These are phyloP conservation scores for Spathaspora passalidarum DNA, from an alignment of 805 yeast species.

Conservation along the genomic window DNA sequence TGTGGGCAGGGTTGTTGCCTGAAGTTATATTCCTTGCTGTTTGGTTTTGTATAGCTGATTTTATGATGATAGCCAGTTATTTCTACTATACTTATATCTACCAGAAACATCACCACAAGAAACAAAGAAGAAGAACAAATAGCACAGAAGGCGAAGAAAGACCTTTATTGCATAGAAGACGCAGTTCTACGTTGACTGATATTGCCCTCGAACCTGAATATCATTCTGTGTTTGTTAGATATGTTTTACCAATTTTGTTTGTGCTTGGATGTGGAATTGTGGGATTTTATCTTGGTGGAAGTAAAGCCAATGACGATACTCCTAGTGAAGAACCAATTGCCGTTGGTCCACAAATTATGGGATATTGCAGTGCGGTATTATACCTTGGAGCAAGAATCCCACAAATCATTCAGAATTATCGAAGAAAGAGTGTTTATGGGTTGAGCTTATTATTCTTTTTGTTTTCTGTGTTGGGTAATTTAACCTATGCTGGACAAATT, in stretches of 20 bases:
- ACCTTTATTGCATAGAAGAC: slow-evolving; percentile 30
- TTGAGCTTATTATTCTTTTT: slow-evolving; percentile 78
- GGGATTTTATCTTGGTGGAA: slow-evolving; percentile 55
- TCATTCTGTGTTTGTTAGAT: slow-evolving; percentile 47
- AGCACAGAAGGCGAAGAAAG: slow-evolving; percentile 4
- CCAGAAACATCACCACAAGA: slow-evolving; percentile 32
- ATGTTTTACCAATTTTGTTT: slow-evolving; percentile 56
- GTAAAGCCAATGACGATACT: slow-evolving; percentile 17
- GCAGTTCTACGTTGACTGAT: slow-evolving; percentile 52
- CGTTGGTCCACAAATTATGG: slow-evolving; percentile 63
- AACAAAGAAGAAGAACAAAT: slow-evolving; percentile 7
- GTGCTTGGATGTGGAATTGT: slow-evolving; percentile 60
- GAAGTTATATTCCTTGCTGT: slow-evolving; percentile 66
- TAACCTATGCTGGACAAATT: slow-evolving; percentile 74
- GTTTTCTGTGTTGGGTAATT: slow-evolving; percentile 70
- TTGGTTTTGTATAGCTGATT: slow-evolving; percentile 77
- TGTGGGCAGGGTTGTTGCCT: slow-evolving; percentile 69
- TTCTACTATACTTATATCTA: slow-evolving; percentile 51
- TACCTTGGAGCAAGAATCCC: slow-evolving; percentile 78
- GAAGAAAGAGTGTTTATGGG: slow-evolving; percentile 78
- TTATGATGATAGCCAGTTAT: slow-evolving; percentile 54
- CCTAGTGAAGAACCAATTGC: slow-evolving; percentile 26
- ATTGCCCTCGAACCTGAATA: slow-evolving; percentile 46
- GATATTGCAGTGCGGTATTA: slow-evolving; percentile 65
- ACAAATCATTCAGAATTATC: slow-evolving; percentile 78